A percentile compares a stretch with the other conserved stretches of the same genome.
Conservation (phyloP, 257 asterid species). For the Petunia secreta region DNA sequence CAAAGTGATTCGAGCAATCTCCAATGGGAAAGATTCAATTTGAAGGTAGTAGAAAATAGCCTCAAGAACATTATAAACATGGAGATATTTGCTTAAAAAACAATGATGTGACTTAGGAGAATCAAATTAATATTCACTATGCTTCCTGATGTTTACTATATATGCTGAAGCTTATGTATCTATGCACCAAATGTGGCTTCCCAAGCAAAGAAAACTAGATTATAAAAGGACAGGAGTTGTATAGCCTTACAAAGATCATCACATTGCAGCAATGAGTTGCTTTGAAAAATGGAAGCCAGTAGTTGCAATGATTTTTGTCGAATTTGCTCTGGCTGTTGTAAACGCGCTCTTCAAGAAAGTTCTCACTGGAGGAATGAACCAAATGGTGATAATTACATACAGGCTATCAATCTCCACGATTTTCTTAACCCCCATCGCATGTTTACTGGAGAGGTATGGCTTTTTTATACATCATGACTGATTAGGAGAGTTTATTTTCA, state of each 20-base stretch:
- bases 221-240: neutral
- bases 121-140: constrained; percentile 15
- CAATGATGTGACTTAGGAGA: constrained; percentile 21
- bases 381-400: constrained; percentile 13
- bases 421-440: constrained; percentile 16
- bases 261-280: constrained; percentile 18
- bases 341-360: constrained; percentile 14
- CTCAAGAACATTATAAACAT: constrained; percentile 13
- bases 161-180: neutral
- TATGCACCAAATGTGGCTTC: neutral
- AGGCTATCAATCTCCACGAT: constrained; percentile 19
- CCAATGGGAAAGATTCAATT: constrained; percentile 13
- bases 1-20: neutral
- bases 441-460: constrained; percentile 24
- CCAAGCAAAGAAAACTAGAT: neutral
- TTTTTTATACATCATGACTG: neutral
- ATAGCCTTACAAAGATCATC: neutral
- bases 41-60: constrained; percentile 15
- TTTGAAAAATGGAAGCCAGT: constrained; percentile 25
- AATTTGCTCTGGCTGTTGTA: constrained; percentile 27
- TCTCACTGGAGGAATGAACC: constrained; percentile 25
- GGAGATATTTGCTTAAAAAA: constrained; percentile 12
- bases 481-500: neutral
- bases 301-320: constrained; percentile 25
- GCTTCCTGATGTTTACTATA: neutral